These are phyloP conservation scores for Hypoxylon cercidicola DNA, from an alignment of 495 filamentous ascomycete species.

Conservation along the genomic window DNA sequence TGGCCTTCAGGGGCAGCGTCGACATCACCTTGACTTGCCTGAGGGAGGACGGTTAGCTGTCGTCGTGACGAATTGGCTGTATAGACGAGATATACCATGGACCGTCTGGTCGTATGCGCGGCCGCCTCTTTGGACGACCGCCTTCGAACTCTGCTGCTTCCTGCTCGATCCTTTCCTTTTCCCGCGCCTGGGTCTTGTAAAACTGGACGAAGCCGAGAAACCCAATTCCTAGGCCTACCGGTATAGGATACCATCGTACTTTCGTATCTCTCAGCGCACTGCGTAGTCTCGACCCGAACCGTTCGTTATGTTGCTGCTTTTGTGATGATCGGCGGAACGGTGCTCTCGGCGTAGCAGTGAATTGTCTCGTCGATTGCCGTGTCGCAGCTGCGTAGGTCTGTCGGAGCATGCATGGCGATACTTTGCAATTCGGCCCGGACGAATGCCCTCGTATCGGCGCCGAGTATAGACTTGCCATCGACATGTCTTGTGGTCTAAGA, in stretches of 20 bases:
- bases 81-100: slow-evolving; percentile 71
- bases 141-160: slow-evolving; percentile 56
- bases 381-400: slow-evolving; percentile 20
- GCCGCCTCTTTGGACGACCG: slow-evolving; percentile 67
- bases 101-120: slow-evolving; percentile 81
- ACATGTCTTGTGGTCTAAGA: slow-evolving; percentile 15
- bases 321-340: slow-evolving; percentile 44
- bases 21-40: slow-evolving; percentile 98
- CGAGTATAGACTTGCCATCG: slow-evolving; percentile 34
- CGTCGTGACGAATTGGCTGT: slow-evolving; percentile 5
- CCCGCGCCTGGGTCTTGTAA: slow-evolving; percentile 74
- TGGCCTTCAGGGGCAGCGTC: slow-evolving; percentile 90
- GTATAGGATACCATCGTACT: slow-evolving; percentile 96
- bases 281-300: slow-evolving; percentile 51
- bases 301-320: slow-evolving; percentile 51
- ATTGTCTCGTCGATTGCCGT: slow-evolving; percentile 30
- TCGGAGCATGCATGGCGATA: slow-evolving; percentile 36
- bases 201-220: slow-evolving; percentile 87
- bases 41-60: slow-evolving; percentile 25
- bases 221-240: slow-evolving; percentile 85
- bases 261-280: slow-evolving; percentile 71
- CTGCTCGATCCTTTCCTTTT: slow-evolving; percentile 65
- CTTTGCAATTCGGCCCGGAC: slow-evolving; percentile 2
- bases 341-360: slow-evolving; percentile 18
- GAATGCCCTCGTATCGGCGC: slow-evolving; percentile 23